Percentiles rank a stretch among this genome's conserved stretches.
These are phyloP conservation scores for Candida albicans DNA, from an alignment of 1,139 yeast genomes.

Conservation along the genomic window DNA sequence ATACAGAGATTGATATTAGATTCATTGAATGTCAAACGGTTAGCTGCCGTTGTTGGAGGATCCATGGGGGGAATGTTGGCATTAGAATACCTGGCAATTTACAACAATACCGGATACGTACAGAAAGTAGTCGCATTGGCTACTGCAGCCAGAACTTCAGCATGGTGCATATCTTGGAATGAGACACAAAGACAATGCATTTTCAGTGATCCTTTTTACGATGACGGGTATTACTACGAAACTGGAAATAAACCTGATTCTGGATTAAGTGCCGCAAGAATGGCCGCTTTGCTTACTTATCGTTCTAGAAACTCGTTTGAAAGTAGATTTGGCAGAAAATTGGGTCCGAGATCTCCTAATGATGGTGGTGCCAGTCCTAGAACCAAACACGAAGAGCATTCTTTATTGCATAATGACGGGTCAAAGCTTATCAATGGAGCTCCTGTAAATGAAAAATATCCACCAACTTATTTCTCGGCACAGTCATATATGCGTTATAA, in stretches of 20 bases:
- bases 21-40: conserved; percentile 68
- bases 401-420: conserved; percentile 48
- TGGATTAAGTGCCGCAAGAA: conserved; percentile 94
- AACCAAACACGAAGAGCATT: conserved; percentile 46
- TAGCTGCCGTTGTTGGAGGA: conserved; percentile 91
- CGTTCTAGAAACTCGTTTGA: conserved; percentile 92
- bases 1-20: conserved; percentile 76
- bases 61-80: conserved; percentile 99
- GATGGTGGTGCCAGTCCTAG: conserved; percentile 12
- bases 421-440: conserved; percentile 21
- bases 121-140: conserved; percentile 79
- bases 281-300: conserved; percentile 92
- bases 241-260: conserved; percentile 64
- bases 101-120: conserved; percentile 71
- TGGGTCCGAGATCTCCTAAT: conserved; percentile 18
- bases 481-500: conserved; percentile 93
- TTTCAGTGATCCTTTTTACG: conserved; percentile 89
- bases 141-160: conserved; percentile 91
- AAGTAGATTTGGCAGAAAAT: conserved; percentile 79
- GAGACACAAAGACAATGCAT: conserved; percentile 97
- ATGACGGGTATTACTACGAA: conserved; percentile 76
- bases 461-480: conserved; percentile 91
- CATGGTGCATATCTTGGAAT: conserved; percentile 99
- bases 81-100: conserved; percentile 73
- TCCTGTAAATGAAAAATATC: conserved; percentile 35